Evolutionary conservation across 2,329 filamentous ascomycete genomes (phyloP), one percentile per base, ranked within the genome.

Genomic region (Penicillium rolfsii): DNA sequence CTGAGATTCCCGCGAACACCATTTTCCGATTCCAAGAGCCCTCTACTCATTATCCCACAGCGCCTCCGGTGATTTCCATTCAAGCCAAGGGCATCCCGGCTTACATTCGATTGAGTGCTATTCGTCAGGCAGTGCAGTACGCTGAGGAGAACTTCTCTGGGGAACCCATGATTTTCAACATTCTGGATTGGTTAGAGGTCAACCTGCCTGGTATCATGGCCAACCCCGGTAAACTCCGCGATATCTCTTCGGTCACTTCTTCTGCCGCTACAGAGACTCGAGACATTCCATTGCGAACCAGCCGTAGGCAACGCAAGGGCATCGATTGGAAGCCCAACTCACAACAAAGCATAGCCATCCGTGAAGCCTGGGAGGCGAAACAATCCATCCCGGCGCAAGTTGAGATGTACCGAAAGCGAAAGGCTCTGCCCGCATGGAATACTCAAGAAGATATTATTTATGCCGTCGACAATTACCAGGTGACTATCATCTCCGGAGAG

Each of bases 401-500:
- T 70, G 87, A 87, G 53, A 96, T 97, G 90, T 80, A 93, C 62
- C 78, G 82, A 19, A 87, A 87, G 69, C 85, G 95, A 46, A 85
- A 89, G 73, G 85, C 83, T 50, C 80, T 99, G 2, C 95, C 95
- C 2, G 95, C 95, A 1, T 99, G 95, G 95, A 85, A 86, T 61
- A 87, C 95, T 69, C 88, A 87, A 68, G 88, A 94, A 22, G 82
- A 84, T 1, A 91, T 99, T 33, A 86, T 98, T 9, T 76, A 85
- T 22, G 90, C 91, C 0, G 91, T 99, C 52, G 84, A 84, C 45
- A 80, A 83, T 4, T 87, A 94, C 71, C 89, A 97, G 75, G 93
- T 99, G 54, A 97, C 92, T 0, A 97, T 99, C 70, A 95, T 99
- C 69, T 96, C 93, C 46, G 95, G 95, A 67, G 95, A 98, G 78